phyloP scores from a whole-genome alignment of 371 early-diverging fungal species.

The Capniomyces stellatus region DNA sequence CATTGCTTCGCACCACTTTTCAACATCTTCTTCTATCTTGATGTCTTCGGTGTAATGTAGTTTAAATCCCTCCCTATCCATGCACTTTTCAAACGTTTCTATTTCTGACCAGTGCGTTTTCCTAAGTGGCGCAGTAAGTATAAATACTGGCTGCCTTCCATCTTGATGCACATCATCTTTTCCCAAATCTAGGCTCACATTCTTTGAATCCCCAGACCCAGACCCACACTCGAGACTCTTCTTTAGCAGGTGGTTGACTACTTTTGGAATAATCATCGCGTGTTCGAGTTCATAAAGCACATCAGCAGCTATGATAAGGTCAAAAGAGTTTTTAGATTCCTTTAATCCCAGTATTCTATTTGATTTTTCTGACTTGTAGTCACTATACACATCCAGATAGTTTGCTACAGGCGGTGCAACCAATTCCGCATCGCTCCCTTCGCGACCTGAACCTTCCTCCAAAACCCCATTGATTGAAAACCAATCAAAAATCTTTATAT shows the following conservation, averaged over 20 bases:
- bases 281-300: slow-evolving; percentile 16
- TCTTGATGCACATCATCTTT: background rate
- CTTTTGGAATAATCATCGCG: slow-evolving; percentile 11
- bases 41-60: too few relatives aligned
- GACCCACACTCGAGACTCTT: background rate
- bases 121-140: slow-evolving; percentile 8
- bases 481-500: slow-evolving; percentile 6
- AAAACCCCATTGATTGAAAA: background rate
- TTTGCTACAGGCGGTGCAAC: background rate
- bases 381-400: slow-evolving; percentile 2
- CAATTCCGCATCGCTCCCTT: background rate
- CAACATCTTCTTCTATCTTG: too few relatives aligned
- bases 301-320: slow-evolving; percentile 12
- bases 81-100: slow-evolving; percentile 8
- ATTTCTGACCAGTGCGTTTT: slow-evolving; percentile 12
- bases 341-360: background rate
- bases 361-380: background rate
- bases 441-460: too few relatives aligned
- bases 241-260: slow-evolving; percentile 6
- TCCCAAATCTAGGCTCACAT: too few relatives aligned
- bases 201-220: too few relatives aligned
- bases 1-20: too few relatives aligned
- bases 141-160: slow-evolving; percentile 2
- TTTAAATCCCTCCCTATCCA: slow-evolving; percentile 3
- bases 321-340: background rate